phyloP scores from a whole-genome alignment of 495 filamentous ascomycete species.

The Platismatia glauca region DNA sequence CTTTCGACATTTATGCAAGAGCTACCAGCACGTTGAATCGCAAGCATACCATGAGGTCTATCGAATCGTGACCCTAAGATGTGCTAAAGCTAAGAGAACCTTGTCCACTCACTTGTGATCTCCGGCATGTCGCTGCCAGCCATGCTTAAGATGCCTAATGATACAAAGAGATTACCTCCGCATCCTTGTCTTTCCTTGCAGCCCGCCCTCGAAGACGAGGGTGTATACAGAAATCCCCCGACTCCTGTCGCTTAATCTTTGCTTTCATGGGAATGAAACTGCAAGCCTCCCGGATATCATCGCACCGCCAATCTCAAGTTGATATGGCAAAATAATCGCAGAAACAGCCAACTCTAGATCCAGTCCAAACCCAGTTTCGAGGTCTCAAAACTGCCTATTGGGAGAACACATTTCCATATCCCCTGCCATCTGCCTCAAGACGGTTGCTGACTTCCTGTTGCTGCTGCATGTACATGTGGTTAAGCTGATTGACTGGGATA shows the following conservation, averaged over 20 bases:
- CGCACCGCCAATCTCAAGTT: background rate
- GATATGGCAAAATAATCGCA: background rate
- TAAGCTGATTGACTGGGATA: conserved; percentile 36
- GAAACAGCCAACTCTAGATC: background rate
- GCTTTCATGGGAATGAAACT: conserved; percentile 4
- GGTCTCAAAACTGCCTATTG: conserved; percentile 17
- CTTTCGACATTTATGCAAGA: background rate
- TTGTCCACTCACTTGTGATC: background rate
- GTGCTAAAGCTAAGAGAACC: conserved; percentile 5
- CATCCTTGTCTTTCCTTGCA: background rate
- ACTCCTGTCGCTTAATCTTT: conserved; percentile 15
- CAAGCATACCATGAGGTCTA: background rate
- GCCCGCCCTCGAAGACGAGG: background rate
- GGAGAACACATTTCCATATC: conserved; percentile 38
- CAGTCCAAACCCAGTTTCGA: background rate
- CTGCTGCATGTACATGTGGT: conserved; percentile 37
- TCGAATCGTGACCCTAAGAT: background rate
- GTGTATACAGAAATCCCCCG: conserved; percentile 2
- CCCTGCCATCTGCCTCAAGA: conserved; percentile 40
- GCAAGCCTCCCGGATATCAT: background rate
- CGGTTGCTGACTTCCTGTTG: conserved; percentile 36
- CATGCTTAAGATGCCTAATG: background rate
- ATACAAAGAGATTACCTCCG: background rate
- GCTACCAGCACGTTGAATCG: background rate
- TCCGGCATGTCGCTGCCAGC: background rate